A percentile compares a stretch with the other conserved stretches of the same genome.
Conservation (phyloP, 1,139 yeast species). For the Protomyces macrosporus region DNA sequence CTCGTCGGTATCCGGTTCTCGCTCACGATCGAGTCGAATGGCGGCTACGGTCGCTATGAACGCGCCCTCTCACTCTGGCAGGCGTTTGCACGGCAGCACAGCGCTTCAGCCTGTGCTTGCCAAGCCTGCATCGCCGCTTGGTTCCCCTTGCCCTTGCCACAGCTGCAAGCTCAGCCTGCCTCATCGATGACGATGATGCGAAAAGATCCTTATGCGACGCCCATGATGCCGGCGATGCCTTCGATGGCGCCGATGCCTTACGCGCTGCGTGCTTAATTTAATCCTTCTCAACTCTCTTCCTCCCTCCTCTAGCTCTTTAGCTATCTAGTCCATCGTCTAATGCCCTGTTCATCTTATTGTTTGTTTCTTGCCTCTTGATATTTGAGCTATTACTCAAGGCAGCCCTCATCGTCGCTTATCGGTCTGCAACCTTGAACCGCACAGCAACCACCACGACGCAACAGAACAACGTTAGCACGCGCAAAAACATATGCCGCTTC, state of each 20-base stretch:
- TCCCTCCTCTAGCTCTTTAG: neutral
- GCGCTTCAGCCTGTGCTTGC: neutral
- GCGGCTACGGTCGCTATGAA: neutral
- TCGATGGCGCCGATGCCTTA: neutral
- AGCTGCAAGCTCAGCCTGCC: too few relatives aligned
- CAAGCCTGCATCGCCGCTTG: neutral
- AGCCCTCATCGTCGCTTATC: too few relatives aligned
- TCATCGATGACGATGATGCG: too few relatives aligned
- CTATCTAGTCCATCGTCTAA: neutral
- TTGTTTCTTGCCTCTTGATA: neutral
- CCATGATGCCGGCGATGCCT: neutral
- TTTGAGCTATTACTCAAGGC: neutral
- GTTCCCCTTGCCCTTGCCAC: neutral
- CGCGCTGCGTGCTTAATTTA: neutral
- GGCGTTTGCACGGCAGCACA: neutral
- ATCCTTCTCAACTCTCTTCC: neutral
- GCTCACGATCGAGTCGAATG: neutral
- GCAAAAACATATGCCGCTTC: neutral
- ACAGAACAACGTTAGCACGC: neutral
- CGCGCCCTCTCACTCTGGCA: neutral
- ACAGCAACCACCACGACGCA: neutral
- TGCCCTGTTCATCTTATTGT: slow-evolving; percentile 4
- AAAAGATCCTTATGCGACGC: neutral
- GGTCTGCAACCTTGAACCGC: too few relatives aligned
- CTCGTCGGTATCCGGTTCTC: slow-evolving; percentile 40